Base-by-base conservation (phyloP, 202 grass and related monocot species). In the Cymbopogon flexuosus region DNA sequence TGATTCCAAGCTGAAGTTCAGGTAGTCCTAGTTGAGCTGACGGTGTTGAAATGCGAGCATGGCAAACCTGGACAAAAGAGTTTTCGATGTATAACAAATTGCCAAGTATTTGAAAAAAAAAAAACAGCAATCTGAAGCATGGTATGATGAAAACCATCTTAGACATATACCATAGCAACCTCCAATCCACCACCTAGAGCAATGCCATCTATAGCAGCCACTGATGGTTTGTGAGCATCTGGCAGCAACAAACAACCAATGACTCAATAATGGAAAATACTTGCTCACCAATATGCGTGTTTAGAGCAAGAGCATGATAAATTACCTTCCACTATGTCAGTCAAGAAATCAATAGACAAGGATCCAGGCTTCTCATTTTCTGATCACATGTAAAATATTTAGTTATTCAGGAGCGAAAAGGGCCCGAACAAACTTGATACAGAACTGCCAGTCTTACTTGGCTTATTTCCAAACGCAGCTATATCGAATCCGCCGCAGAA, bases 401-500 rank as follows among this genome's bases (percentile, higher is more conserved):
- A 80, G 42, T 57, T 76, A 5, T 54, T 13, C 45, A 16, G 62
- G 64, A 79, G 21, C 0, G 6, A 85, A 61, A 74, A 65, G 47
- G 42, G 33, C 13, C 68, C 65, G 7, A 80, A 37, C 22, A 51
- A 41, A 54, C 31, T 69, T 39, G 65, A 13, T 41, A 51, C 29
- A 30, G 39, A 24, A 22, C 16, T 58, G 15, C 29, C 16, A 31
- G 49, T 51, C 81, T 84, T 92, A 97, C 94, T 83, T 65, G 75
- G 85, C 37, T 76, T 66, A 14, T 82, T 86, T 6, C 69, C 49
- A 72, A 97, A 92, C 2, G 70, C 85, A 80, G 40, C 58, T 70
- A 97, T 92, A 65, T 97, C 94, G 36, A 93, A 93, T 62, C 94
- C 94, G 0, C 89, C 94, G 1, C 83, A 97, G 85, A 97, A 97